Conservation (phyloP, 108 stramenopile genomes). For the Seminavis robusta region DNA sequence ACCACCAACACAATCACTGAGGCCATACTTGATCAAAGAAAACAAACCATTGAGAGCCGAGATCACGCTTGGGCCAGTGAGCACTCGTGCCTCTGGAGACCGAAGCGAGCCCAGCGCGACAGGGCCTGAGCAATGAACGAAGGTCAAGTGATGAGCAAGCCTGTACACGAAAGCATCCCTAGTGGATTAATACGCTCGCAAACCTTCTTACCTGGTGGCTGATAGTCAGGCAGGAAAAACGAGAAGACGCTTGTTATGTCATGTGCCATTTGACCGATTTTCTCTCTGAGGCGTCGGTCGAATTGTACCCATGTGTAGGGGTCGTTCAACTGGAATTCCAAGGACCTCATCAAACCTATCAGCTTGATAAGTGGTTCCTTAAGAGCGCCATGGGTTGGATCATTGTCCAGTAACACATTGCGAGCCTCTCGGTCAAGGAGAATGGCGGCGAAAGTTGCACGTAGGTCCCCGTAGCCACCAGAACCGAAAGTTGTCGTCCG, state of each 20-base stretch:
- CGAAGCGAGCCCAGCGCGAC: slow-evolving; percentile 2
- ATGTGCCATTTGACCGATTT: slow-evolving; percentile 40
- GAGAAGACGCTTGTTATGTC: slow-evolving; percentile 14
- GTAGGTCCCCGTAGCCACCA: slow-evolving; percentile 57
- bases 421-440: slow-evolving; percentile 54
- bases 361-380: slow-evolving; percentile 54
- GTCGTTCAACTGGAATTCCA: slow-evolving; percentile 29
- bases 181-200: slow-evolving; percentile 29
- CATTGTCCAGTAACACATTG: slow-evolving; percentile 33
- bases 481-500: slow-evolving; percentile 31
- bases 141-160: neutral
- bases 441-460: slow-evolving; percentile 53
- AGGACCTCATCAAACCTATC: slow-evolving; percentile 41
- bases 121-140: neutral
- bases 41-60: slow-evolving; percentile 37
- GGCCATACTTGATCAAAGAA: slow-evolving; percentile 48
- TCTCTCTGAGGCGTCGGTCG: slow-evolving; percentile 10
- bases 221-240: slow-evolving; percentile 45
- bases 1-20: slow-evolving; percentile 37
- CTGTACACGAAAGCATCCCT: slow-evolving; percentile 12
- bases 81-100: slow-evolving; percentile 18
- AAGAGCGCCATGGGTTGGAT: slow-evolving; percentile 50
- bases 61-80: slow-evolving; percentile 5
- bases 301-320: slow-evolving; percentile 24
- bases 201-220: slow-evolving; percentile 26